Evolutionary conservation across 495 filamentous ascomycete genomes (phyloP).

Genomic region (Tirmania nivea): DNA sequence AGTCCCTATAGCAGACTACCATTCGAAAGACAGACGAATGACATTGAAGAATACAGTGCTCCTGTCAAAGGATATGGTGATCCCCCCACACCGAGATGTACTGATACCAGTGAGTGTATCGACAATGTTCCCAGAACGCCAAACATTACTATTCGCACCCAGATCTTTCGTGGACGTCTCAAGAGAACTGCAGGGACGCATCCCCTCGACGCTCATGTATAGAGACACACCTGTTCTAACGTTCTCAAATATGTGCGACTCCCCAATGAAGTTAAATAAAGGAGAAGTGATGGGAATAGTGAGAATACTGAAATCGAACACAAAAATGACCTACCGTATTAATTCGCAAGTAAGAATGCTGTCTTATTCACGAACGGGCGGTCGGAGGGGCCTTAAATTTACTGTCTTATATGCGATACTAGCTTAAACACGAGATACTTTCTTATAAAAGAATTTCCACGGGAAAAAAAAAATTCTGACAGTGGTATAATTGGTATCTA

Average conservation of each 20-base stretch:
- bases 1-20: not conserved
- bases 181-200: not conserved
- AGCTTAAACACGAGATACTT: no score
- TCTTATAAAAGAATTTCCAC: no score
- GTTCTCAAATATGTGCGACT: not conserved
- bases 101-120: not conserved
- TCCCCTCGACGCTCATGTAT: not conserved
- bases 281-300: not conserved
- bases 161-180: not conserved
- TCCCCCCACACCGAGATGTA: not conserved
- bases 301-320: not conserved
- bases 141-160: not conserved
- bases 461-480: no score
- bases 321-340: not conserved
- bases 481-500: no score
- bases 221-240: not conserved
- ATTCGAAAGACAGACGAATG: not conserved
- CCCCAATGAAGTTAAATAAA: not conserved
- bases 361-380: no score
- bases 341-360: no score
- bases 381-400: no score
- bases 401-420: no score
- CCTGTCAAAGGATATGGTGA: not conserved
- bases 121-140: not conserved
- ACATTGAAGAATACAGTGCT: not conserved